Evolutionary conservation across 108 stramenopile genomes (phyloP).

Genomic region (Nitzschia sp.): DNA sequence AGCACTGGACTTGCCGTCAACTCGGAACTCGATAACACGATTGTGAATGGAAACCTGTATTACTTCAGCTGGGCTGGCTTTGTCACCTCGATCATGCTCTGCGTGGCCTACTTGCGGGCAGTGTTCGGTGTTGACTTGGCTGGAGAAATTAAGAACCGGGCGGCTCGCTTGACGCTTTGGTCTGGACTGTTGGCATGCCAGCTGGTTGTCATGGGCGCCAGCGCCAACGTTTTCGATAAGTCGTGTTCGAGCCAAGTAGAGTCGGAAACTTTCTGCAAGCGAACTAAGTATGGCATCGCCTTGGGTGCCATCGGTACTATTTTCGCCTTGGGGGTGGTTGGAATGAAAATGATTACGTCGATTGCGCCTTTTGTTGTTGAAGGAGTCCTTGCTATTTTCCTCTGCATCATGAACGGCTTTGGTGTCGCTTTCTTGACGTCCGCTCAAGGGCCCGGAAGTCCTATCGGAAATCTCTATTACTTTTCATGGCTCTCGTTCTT

Average conservation of each 20-base stretch:
- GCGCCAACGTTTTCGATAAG: slow-evolving; percentile 68
- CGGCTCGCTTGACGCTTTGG: slow-evolving; percentile 66
- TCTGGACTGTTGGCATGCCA: slow-evolving; percentile 54
- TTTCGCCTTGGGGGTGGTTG: slow-evolving; percentile 50
- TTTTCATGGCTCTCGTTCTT: slow-evolving; percentile 64
- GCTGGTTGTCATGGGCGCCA: slow-evolving; percentile 79
- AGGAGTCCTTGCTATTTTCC: slow-evolving; percentile 45
- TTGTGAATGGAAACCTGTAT: slow-evolving; percentile 81
- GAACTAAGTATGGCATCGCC: slow-evolving; percentile 70
- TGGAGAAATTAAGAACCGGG: slow-evolving; percentile 55
- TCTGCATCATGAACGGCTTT: slow-evolving; percentile 57
- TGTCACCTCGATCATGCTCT: slow-evolving; percentile 53
- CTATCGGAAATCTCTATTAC: slow-evolving; percentile 83
- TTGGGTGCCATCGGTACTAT: slow-evolving; percentile 61
- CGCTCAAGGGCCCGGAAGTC: slow-evolving; percentile 63
- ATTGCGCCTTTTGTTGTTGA: slow-evolving; percentile 66
- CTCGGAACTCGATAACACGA: slow-evolving; percentile 27
- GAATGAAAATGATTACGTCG: slow-evolving; percentile 62
- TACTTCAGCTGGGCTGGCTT: slow-evolving; percentile 87
- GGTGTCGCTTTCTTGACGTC: slow-evolving; percentile 54
- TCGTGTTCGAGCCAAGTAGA: slow-evolving; percentile 41
- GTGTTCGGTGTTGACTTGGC: slow-evolving; percentile 73
- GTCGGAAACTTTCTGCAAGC: slow-evolving; percentile 45
- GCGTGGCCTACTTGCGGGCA: slow-evolving; percentile 51
- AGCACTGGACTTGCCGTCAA: slow-evolving; percentile 65